A percentile compares a stretch with the other conserved stretches of the same genome.
Conservation (phyloP, 2,329 filamentous ascomycete species). For the Fusarium newnesense region DNA sequence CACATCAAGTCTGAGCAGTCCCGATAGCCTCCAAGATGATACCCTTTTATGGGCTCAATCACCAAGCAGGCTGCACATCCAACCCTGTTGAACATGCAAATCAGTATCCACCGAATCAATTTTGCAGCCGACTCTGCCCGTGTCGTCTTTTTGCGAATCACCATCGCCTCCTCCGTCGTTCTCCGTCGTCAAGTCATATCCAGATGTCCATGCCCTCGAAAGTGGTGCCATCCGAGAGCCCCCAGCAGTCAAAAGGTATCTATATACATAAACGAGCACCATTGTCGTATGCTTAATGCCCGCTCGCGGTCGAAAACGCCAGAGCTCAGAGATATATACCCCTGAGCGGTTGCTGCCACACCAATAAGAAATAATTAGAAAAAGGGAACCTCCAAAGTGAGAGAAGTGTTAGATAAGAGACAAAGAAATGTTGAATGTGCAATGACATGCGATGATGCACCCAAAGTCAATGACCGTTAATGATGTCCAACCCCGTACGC, state of each 20-base stretch:
- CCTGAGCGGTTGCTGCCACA: slow-evolving; percentile 13
- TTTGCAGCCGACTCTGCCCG: slow-evolving; percentile 39
- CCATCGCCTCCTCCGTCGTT: slow-evolving; percentile 28
- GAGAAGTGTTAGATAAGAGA: slow-evolving; percentile 24
- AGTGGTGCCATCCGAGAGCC: slow-evolving; percentile 28
- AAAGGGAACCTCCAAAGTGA: slow-evolving; percentile 33
- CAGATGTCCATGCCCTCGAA: slow-evolving; percentile 33
- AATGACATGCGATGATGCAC: slow-evolving; percentile 39
- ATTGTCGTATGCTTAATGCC: slow-evolving; percentile 35
- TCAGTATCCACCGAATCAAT: slow-evolving; percentile 34
- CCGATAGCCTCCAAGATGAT: slow-evolving; percentile 21
- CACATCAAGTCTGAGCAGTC: slow-evolving; percentile 27
- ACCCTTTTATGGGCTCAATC: slow-evolving; percentile 9
- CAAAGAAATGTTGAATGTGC: slow-evolving; percentile 30
- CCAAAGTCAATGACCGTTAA: slow-evolving; percentile 39
- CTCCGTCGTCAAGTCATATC: slow-evolving; percentile 45
- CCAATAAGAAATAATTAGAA: slow-evolving; percentile 39
- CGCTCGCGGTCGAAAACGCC: slow-evolving; percentile 10
- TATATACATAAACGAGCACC: slow-evolving; percentile 39
- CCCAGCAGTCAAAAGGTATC: slow-evolving; percentile 39
- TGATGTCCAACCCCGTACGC: slow-evolving; percentile 44
- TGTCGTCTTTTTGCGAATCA: slow-evolving; percentile 24
- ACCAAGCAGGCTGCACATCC: slow-evolving; percentile 28
- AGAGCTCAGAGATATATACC: not conserved
- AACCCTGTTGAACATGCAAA: slow-evolving; percentile 24